Conservation (phyloP, 768 basidiomycete genomes). For the Phylloporus arenicola region DNA sequence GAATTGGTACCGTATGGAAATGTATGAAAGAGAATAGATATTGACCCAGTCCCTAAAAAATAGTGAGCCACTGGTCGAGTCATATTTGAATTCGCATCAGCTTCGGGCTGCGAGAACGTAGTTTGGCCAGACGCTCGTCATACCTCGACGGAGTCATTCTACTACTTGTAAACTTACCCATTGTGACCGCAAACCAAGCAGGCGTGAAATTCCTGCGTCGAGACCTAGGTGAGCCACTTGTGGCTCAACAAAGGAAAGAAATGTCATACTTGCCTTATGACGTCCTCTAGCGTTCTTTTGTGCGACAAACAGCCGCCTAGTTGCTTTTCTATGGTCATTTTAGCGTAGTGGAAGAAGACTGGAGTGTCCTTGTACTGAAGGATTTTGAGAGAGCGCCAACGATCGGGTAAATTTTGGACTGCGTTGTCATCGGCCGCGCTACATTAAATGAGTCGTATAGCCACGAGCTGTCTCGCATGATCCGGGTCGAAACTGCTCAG, state of each 20-base stretch:
- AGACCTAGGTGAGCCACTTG: neutral
- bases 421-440: neutral
- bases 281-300: constrained; percentile 31
- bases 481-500: neutral
- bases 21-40: constrained; percentile 50
- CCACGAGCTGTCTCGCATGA: neutral
- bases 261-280: constrained; percentile 27
- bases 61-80: neutral
- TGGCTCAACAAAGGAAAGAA: neutral
- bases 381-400: neutral
- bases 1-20: constrained; percentile 52
- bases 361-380: neutral
- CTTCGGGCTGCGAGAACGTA: neutral
- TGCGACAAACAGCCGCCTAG: neutral
- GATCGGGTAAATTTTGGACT: neutral
- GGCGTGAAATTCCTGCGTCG: constrained; percentile 44
- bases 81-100: neutral
- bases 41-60: constrained; percentile 41
- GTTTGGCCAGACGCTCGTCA: neutral
- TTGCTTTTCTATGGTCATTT: neutral
- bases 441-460: neutral
- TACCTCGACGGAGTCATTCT: neutral
- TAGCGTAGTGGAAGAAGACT: neutral
- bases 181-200: constrained; percentile 51
- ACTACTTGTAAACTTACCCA: constrained; percentile 36